These are phyloP conservation scores for Ceratobasidium sp. DNA, from an alignment of 1,284 basidiomycete species.

Conservation along the genomic window DNA sequence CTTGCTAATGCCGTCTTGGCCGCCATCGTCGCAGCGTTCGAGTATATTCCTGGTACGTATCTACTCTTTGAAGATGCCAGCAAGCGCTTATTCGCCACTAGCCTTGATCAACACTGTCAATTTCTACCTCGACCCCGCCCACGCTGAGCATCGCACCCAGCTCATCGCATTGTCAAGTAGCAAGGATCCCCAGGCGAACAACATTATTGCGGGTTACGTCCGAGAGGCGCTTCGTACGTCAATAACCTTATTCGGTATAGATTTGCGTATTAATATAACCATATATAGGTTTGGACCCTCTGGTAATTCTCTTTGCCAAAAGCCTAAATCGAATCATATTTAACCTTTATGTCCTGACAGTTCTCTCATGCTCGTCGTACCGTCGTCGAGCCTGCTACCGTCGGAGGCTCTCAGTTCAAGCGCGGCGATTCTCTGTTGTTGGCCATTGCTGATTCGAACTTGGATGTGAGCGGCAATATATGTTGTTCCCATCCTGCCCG, in stretches of 20 bases:
- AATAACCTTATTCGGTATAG: neutral
- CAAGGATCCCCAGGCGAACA: conserved; percentile 51
- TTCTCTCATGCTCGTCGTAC: conserved; percentile 15
- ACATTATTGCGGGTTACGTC: conserved; percentile 60
- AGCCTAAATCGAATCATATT: neutral
- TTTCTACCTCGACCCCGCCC: conserved; percentile 61
- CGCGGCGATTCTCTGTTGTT: conserved; percentile 22
- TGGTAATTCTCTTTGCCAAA: conserved; percentile 52
- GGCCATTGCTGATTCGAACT: conserved; percentile 1
- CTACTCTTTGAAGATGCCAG: neutral
- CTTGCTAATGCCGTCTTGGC: conserved; percentile 73
- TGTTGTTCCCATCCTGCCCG: conserved; percentile 33
- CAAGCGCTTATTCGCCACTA: neutral
- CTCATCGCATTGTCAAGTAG: conserved; percentile 54
- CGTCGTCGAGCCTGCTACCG: conserved; percentile 58
- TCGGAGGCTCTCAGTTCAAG: neutral
- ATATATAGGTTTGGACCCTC: conserved; percentile 58
- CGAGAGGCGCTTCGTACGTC: conserved; percentile 71
- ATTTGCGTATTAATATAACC: neutral
- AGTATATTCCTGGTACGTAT: conserved; percentile 67
- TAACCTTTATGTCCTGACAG: neutral
- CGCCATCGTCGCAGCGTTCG: conserved; percentile 69
- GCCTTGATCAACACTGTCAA: conserved; percentile 67
- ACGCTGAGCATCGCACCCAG: conserved; percentile 53
- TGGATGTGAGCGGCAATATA: conserved; percentile 50